Base-by-base conservation (phyloP, 495 filamentous ascomycete genomes). In the Neurospora pannonica region DNA sequence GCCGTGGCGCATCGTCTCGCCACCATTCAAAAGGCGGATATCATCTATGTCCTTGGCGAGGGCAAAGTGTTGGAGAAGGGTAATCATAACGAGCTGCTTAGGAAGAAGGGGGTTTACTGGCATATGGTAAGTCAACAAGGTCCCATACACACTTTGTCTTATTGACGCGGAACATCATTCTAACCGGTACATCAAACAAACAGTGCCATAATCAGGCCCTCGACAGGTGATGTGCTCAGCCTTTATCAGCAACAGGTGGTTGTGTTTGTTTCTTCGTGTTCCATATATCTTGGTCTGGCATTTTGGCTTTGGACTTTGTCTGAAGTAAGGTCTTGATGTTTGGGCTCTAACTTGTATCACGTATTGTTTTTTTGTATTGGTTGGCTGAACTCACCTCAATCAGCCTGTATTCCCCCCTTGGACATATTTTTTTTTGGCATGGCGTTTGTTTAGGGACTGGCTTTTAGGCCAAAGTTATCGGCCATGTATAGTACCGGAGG, bases 1-100 rank as follows among this genome's bases (percentile, higher is more conserved):
- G 92, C 89, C 0, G 90, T 95, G 71, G 93, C 93, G 10, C 89
- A 92, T 77, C 81, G 87, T 11, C 79, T 90, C 19, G 82, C 82
- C 4, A 88, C 88, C 1, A 84, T 90, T 40, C 82, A 86, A 72
- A 82, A 85, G 70, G 87, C 88, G 11, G 87, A 90, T 78, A 78
- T 85, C 48, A 89, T 88, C 67, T 86, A 84, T 71, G 85, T 90
- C 70, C 79, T 88, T 0, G 83, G 84, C 17, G 84, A 87, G 74
- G 84, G 83, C 24, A 85, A 82, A 78, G 84, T 90, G 73, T 77
- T 87, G 21, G 88, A 89, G 80, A 77, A 79, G 67, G 88, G 88
- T n/a, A 86, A 79, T 19, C 88, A 90, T 77, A 73, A 75, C 9
- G 83, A 86, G 72, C 74, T 90, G 77, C 76, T 88, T 71, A 81